Evolutionary conservation across 2,329 filamentous ascomycete genomes (phyloP).

Genomic region (Ophiostoma himal-ulmi): DNA sequence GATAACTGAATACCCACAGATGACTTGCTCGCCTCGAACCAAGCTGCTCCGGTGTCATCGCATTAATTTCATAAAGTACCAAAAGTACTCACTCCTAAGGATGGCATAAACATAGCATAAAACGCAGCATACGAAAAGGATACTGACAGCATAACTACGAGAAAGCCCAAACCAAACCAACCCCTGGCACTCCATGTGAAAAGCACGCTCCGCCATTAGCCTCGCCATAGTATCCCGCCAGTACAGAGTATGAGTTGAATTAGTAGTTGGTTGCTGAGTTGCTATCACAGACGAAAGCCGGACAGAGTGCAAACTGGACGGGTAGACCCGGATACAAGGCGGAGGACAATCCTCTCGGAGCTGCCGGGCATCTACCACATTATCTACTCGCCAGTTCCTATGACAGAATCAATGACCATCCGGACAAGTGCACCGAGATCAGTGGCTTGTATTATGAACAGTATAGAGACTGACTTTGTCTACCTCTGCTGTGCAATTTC

Average conservation of each 20-base stretch:
- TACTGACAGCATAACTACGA: too few species aligned
- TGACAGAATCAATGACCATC: not conserved
- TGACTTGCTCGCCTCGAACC: not conserved
- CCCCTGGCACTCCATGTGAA: constrained; percentile 1
- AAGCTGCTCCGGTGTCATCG: not conserved
- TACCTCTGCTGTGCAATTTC: not conserved
- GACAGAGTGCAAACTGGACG: not conserved
- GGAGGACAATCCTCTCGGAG: not conserved
- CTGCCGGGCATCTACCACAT: too few species aligned
- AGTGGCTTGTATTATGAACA: too few species aligned
- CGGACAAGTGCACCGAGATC: not conserved
- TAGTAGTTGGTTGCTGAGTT: not conserved
- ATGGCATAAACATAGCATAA: too few species aligned
- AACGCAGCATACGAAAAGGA: too few species aligned
- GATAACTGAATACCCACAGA: too few species aligned
- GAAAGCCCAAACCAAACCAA: not conserved
- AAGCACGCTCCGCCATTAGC: not conserved
- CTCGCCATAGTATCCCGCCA: too few species aligned
- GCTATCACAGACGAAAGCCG: not conserved
- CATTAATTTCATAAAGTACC: not conserved
- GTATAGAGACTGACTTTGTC: too few species aligned
- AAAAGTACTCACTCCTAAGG: too few species aligned
- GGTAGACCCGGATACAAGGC: too few species aligned
- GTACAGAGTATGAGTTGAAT: too few species aligned
- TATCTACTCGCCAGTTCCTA: not conserved